Evolutionary conservation across 2,329 filamentous ascomycete species (phyloP).

Genomic region (Claviceps africana): DNA sequence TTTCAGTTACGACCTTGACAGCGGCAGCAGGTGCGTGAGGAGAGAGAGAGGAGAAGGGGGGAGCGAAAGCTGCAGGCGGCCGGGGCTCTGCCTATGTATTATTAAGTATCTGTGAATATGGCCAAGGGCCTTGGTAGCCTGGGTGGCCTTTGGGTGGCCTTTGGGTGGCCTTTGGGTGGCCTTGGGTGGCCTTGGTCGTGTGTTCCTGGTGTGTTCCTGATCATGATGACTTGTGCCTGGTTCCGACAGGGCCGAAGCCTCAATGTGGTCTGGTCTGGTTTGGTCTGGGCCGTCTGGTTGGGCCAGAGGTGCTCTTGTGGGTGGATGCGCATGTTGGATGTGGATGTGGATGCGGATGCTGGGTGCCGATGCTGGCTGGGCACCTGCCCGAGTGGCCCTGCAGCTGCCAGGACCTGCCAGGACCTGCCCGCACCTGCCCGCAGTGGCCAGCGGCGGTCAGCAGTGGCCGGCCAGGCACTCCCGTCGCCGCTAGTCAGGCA

Average conservation of each 20-base stretch:
- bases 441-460: no score
- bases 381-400: no score
- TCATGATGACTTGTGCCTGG: not conserved
- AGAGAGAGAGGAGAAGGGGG: slow-evolving; percentile 21
- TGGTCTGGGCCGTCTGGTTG: no score
- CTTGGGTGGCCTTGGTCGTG: not conserved
- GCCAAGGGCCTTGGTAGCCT: not conserved
- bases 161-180: not conserved
- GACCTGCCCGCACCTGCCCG: no score
- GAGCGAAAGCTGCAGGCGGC: slow-evolving; percentile 7
- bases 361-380: no score
- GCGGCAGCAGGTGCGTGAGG: slow-evolving; percentile 27
- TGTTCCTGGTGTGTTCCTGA: not conserved
- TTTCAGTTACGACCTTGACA: slow-evolving; percentile 37
- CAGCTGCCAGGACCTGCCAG: no score
- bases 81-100: slow-evolving; percentile 19
- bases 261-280: no score
- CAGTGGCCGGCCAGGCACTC: not conserved
- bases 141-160: not conserved
- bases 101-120: not conserved
- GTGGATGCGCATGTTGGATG: no score
- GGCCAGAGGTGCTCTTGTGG: no score
- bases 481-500: slow-evolving; percentile 3
- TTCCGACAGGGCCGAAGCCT: no score
- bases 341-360: no score